Percentiles rank a stretch among this genome's conserved stretches.
Conservation (phyloP, 139 green algal species). For the Chlorokybus atmophyticus region DNA sequence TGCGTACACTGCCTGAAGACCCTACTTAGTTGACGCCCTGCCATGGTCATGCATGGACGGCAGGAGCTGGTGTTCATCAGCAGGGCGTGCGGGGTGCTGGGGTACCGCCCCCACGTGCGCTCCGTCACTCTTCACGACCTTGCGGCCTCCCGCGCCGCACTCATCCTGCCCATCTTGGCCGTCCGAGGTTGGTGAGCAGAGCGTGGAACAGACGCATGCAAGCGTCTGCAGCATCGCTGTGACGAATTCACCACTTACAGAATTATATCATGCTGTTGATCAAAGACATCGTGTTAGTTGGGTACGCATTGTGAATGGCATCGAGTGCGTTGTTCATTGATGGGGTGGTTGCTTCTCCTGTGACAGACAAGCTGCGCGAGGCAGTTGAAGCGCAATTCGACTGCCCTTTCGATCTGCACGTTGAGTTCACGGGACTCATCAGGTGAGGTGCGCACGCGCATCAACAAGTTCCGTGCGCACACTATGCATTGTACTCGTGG, state of each 20-base stretch:
- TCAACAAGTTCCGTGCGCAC: not conserved
- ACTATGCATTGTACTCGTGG: not conserved
- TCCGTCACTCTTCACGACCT: slow-evolving; percentile 20
- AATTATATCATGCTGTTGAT: not conserved
- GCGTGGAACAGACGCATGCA: not conserved
- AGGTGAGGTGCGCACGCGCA: not conserved
- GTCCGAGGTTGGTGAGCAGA: slow-evolving; percentile 9
- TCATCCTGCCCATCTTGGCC: slow-evolving; percentile 21
- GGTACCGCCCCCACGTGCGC: slow-evolving; percentile 14
- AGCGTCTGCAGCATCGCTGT: no score
- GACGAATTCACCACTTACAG: not conserved
- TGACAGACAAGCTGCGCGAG: slow-evolving; percentile 16
- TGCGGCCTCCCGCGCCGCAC: slow-evolving; percentile 9
- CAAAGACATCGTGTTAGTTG: not conserved
- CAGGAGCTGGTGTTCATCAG: no score
- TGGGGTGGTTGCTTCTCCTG: not conserved
- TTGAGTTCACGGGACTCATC: slow-evolving; percentile 26
- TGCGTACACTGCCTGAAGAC: no score
- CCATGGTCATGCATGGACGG: no score
- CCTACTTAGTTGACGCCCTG: no score
- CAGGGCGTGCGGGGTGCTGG: slow-evolving; percentile 21
- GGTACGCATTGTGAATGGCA: not conserved
- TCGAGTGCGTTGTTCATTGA: not conserved
- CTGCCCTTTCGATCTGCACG: slow-evolving; percentile 13
- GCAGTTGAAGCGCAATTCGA: slow-evolving; percentile 14